Conservation (phyloP, 2,329 filamentous ascomycete genomes). For the Emergomyces pasteurianus region DNA sequence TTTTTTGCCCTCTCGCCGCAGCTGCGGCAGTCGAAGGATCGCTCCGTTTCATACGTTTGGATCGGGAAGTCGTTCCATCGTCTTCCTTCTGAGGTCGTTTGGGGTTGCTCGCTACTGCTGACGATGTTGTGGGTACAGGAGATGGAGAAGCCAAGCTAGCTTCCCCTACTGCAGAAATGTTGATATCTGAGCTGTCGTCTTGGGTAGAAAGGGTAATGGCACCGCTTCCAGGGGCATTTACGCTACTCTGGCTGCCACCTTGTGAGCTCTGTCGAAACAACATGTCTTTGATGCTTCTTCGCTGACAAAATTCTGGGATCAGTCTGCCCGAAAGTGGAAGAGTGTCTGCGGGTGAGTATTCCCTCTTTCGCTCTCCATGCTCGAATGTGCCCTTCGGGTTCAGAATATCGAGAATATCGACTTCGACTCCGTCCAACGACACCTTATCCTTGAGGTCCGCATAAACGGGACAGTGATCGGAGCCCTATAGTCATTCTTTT, state of each 20-base stretch:
- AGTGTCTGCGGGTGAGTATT: slow-evolving; percentile 55
- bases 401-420: slow-evolving; percentile 58
- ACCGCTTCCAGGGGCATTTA: background rate
- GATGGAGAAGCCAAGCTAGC: background rate
- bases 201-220: background rate
- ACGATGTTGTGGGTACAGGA: background rate
- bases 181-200: background rate
- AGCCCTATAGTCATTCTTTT: slow-evolving; percentile 44
- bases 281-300: slow-evolving; percentile 86
- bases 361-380: slow-evolving; percentile 50
- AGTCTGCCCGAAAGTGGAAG: slow-evolving; percentile 68
- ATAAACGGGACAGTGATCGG: slow-evolving; percentile 92
- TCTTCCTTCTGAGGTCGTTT: slow-evolving; percentile 29
- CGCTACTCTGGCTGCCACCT: background rate
- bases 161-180: background rate
- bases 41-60: slow-evolving; percentile 40
- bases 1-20: slow-evolving; percentile 43
- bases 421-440: slow-evolving; percentile 34
- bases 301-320: slow-evolving; percentile 76
- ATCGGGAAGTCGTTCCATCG: slow-evolving; percentile 17
- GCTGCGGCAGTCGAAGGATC: slow-evolving; percentile 18
- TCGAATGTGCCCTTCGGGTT: slow-evolving; percentile 64
- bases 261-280: slow-evolving; percentile 45
- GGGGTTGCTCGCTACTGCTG: slow-evolving; percentile 5
- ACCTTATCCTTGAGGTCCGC: slow-evolving; percentile 58